Evolutionary conservation across 2,329 filamentous ascomycete genomes (phyloP), one percentile per base, ranked within the genome.

Genomic region (Talaromyces sp.): DNA sequence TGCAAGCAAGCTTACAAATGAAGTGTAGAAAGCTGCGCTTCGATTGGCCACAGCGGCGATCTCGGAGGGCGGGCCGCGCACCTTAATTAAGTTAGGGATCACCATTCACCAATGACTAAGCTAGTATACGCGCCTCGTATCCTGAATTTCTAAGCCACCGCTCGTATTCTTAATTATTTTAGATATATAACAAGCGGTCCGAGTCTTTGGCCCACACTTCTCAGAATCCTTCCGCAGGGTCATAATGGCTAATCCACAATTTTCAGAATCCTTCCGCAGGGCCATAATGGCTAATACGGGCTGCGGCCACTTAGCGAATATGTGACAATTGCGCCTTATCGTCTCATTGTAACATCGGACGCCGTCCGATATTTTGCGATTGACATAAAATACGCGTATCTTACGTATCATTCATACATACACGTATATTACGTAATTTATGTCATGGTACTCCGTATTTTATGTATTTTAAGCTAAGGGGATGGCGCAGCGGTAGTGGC

Each of bases 61-160:
- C 46, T 50, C 46, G 46, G 46, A 50, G n/a, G 46, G 28, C 46
- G 46, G 46, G 46, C 46, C 46, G 46, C 46, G n/a, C 46, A 50
- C 46, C 28, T 50, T 35, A 35, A 17, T 46, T 35, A 11, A 11
- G 11, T 46, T 35, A 11, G 25, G 11, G 28, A 50, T 35, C 46
- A 17, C 11, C 22, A 50, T 35, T 35, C 46, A 17, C 11, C 22
- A 50, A 35, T 50, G 17, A 5, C 5, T 25, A 17, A 31, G 46
- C 19, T 50, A 50, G 6, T 15, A 9, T 22, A 46, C 10, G 43
- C 33, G 33, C 8, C 33, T 9, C 25, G 25, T 28, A 28, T 28
- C 25, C 25, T 28, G 25, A 28, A 28, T 28, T 28, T 28, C 7
- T 28, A 28, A 28, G 25, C 7, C 33, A 35, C 10, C 10, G 33